phyloP scores from a whole-genome alignment of 371 early-diverging fungal species.

The Rhizopus arrhizus region DNA sequence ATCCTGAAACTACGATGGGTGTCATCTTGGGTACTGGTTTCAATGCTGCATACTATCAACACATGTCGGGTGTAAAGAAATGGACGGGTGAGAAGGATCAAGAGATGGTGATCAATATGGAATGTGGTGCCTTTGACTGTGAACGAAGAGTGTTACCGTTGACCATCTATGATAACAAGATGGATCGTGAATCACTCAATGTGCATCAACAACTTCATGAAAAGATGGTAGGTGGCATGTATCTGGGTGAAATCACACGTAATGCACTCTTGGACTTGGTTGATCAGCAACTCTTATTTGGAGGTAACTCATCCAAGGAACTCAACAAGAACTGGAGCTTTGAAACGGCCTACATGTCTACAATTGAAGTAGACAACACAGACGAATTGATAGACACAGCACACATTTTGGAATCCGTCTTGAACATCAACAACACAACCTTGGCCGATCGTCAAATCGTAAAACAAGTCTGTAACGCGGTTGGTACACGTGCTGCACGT shows the following conservation, averaged over 20 bases:
- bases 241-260: slow-evolving; percentile 80
- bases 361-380: slow-evolving; percentile 82
- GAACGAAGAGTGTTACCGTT: slow-evolving; percentile 65
- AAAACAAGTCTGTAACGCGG: slow-evolving; percentile 73
- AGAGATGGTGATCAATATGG: slow-evolving; percentile 69
- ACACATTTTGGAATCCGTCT: slow-evolving; percentile 74
- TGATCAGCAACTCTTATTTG: slow-evolving; percentile 46
- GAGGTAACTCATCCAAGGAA: slow-evolving; percentile 64
- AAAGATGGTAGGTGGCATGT: slow-evolving; percentile 84
- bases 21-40: slow-evolving; percentile 97
- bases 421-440: slow-evolving; percentile 69
- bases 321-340: slow-evolving; percentile 79
- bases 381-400: slow-evolving; percentile 66
- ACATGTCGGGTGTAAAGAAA: slow-evolving; percentile 68
- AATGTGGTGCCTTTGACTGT: slow-evolving; percentile 75
- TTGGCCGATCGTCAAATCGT: slow-evolving; percentile 82
- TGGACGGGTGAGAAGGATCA: slow-evolving; percentile 43
- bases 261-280: slow-evolving; percentile 70
- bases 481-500: slow-evolving; percentile 89
- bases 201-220: slow-evolving; percentile 70
- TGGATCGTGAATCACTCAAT: slow-evolving; percentile 68
- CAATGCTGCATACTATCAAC: slow-evolving; percentile 89
- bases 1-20: slow-evolving; percentile 84
- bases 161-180: slow-evolving; percentile 65
- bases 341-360: slow-evolving; percentile 89